These are phyloP conservation scores for Cyclostephanos tholiformis DNA, from an alignment of 108 stramenopile species.

Conservation along the genomic window DNA sequence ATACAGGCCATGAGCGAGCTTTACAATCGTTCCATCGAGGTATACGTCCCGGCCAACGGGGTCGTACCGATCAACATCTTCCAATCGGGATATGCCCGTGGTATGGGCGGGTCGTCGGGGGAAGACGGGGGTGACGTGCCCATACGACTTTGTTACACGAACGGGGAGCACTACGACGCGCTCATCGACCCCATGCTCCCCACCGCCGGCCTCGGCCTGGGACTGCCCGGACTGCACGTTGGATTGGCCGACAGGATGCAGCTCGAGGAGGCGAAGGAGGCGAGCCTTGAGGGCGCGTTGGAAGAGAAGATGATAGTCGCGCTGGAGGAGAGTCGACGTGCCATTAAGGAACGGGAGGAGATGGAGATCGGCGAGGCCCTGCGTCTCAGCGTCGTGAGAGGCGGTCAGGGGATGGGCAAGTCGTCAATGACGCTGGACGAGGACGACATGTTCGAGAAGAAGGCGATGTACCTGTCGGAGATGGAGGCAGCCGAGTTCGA, in stretches of 20 bases:
- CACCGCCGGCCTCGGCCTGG: constrained; percentile 83
- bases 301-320: constrained; percentile 56
- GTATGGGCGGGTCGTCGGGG: constrained; percentile 4
- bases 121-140: constrained; percentile 57
- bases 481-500: constrained; percentile 83
- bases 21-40: constrained; percentile 92
- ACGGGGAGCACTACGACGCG: constrained; percentile 89
- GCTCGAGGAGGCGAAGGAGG: constrained; percentile 69
- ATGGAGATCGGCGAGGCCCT: constrained; percentile 29
- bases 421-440: neutral
- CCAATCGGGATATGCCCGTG: constrained; percentile 67
- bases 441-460: constrained; percentile 60
- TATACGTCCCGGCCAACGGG: constrained; percentile 77
- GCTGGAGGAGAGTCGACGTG: constrained; percentile 51
- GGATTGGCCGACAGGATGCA: constrained; percentile 83
- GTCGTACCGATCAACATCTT: constrained; percentile 82
- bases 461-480: constrained; percentile 72
- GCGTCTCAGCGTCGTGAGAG: constrained; percentile 9
- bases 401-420: neutral
- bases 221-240: constrained; percentile 76
- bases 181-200: constrained; percentile 78
- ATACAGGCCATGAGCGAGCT: constrained; percentile 96
- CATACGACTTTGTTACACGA: constrained; percentile 81
- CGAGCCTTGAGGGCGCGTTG: constrained; percentile 60
- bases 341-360: constrained; percentile 25